Conservation (phyloP, 2,329 filamentous ascomycete species). For the Pyrenophora tritici-repentis region DNA sequence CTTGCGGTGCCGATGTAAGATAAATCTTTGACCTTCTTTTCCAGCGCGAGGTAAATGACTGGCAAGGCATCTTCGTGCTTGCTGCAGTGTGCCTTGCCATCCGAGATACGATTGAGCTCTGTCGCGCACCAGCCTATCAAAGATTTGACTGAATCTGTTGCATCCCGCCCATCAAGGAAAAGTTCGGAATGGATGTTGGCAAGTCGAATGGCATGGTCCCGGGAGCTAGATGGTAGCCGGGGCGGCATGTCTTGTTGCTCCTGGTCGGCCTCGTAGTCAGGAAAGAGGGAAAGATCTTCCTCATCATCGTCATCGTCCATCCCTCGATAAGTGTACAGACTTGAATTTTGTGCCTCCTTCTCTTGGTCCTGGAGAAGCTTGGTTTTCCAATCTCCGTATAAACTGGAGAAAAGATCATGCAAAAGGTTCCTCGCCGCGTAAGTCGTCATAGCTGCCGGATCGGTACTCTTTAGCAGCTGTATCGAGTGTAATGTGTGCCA, state of each 20-base stretch:
- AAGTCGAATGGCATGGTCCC: conserved; percentile 42
- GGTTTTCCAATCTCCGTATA: conserved; percentile 81
- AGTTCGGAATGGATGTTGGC: conserved; percentile 43
- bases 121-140: conserved; percentile 40
- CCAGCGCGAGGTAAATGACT: conserved; percentile 67
- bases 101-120: conserved; percentile 34
- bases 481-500: conserved; percentile 45
- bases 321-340: conserved; percentile 83
- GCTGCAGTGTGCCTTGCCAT: conserved; percentile 31
- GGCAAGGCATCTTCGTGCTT: conserved; percentile 63
- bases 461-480: conserved; percentile 30
- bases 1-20: conserved; percentile 38
- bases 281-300: conserved; percentile 82
- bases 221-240: conserved; percentile 25
- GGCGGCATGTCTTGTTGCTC: conserved; percentile 32
- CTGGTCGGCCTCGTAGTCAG: conserved; percentile 68
- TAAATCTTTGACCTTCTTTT: conserved; percentile 60
- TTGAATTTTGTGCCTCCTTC: conserved; percentile 72
- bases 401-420: conserved; percentile 69
- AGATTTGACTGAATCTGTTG: conserved; percentile 31
- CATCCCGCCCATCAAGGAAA: conserved; percentile 27
- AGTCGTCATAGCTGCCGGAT: conserved; percentile 20
- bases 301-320: conserved; percentile 77
- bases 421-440: conserved; percentile 52
- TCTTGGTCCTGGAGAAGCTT: conserved; percentile 77